A percentile compares a stretch with the other conserved stretches of the same genome.
Evolutionary conservation across 2,329 filamentous ascomycete species (phyloP).

Genomic region (Cladobotryum mycophilum): DNA sequence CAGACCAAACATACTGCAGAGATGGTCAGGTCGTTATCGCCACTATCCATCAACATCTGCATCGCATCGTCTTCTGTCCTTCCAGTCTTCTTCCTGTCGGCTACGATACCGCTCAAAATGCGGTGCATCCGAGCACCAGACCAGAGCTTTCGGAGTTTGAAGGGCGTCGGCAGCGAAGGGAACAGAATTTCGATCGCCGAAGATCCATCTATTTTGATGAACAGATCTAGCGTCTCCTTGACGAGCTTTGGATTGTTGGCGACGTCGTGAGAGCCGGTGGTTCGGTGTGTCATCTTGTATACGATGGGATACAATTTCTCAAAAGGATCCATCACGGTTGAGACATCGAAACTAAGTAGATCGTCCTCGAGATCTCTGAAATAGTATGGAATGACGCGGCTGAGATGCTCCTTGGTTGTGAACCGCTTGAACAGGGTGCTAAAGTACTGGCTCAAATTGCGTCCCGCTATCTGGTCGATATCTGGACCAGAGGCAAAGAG

Average conservation of each 20-base stretch:
- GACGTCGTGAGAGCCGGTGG: conserved; percentile 47
- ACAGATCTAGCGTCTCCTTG: conserved; percentile 36
- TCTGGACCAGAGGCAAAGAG: conserved; percentile 26
- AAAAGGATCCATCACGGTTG: conserved; percentile 40
- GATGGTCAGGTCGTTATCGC: conserved; percentile 37
- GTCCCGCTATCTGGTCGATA: conserved; percentile 15
- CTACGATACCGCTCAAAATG: conserved; percentile 41
- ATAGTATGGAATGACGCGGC: conserved; percentile 34
- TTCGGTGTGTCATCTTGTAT: conserved; percentile 52
- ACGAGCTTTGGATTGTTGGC: conserved; percentile 39
- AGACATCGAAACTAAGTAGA: conserved; percentile 1
- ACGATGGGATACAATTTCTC: conserved; percentile 46
- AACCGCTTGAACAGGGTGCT: conserved; percentile 25
- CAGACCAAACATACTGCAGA: conserved; percentile 28
- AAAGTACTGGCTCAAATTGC: conserved; percentile 22
- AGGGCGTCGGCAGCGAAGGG: conserved; percentile 42
- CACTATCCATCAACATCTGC: conserved; percentile 47
- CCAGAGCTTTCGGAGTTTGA: conserved; percentile 36
- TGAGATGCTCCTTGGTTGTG: conserved; percentile 32
- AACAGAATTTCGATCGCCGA: conserved; percentile 44
- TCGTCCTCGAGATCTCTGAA: conserved; percentile 31
- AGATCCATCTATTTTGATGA: conserved; percentile 39
- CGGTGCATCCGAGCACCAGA: conserved; percentile 42
- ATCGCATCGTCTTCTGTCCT: conserved; percentile 42
- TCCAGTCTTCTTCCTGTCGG: conserved; percentile 36